phyloP scores from a whole-genome alignment of 1,284 basidiomycete genomes.

The Apiotrichum gracile region DNA sequence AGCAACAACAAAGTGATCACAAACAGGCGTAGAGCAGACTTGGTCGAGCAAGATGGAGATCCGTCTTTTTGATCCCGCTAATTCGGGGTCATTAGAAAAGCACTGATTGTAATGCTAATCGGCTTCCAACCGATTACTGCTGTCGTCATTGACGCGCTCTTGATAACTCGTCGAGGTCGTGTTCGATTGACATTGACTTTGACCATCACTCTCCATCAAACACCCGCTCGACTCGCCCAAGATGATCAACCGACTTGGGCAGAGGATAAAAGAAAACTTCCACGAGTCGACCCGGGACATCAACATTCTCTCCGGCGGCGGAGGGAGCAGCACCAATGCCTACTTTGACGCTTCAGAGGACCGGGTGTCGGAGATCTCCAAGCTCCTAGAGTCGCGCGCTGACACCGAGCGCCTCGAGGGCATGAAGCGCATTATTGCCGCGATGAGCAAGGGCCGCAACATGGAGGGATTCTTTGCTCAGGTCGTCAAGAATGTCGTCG shows the following conservation, averaged over 20 bases:
- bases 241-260: constrained; percentile 42
- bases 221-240: constrained; percentile 2
- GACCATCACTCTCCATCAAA: neutral
- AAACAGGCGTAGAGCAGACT: neutral
- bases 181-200: neutral
- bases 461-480: constrained; percentile 88
- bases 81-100: too few species aligned
- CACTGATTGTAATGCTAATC: too few species aligned
- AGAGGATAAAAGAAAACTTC: constrained; percentile 48
- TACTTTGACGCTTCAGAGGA: constrained; percentile 48
- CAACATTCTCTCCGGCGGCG: constrained; percentile 35
- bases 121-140: too few species aligned
- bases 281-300: constrained; percentile 48
- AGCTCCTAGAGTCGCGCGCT: constrained; percentile 75
- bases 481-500: constrained; percentile 90
- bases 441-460: constrained; percentile 87
- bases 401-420: constrained; percentile 87
- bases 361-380: constrained; percentile 57
- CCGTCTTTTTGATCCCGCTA: too few species aligned
- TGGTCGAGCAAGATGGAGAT: too few species aligned
- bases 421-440: constrained; percentile 86
- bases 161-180: neutral
- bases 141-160: too few species aligned
- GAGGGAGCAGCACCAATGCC: constrained; percentile 25
- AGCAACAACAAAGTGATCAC: neutral